Percentiles rank a stretch among this genome's conserved stretches.
These are phyloP conservation scores for Adiantum capillusveneris DNA, from an alignment of 75 land plant genomes.

Conservation along the genomic window DNA sequence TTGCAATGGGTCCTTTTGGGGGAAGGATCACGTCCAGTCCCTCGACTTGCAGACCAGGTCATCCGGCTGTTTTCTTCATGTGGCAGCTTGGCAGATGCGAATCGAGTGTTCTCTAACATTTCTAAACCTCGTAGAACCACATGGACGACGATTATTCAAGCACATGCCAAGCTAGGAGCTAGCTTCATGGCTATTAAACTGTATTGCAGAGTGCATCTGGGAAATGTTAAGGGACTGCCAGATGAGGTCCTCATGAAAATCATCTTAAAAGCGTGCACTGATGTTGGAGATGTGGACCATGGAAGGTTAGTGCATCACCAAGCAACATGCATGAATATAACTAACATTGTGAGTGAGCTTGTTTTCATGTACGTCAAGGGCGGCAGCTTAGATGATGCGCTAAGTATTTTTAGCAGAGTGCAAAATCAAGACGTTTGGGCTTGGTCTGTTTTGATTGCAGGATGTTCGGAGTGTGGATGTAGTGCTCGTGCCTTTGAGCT, in stretches of 20 bases:
- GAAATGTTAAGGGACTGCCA: conserved; percentile 4
- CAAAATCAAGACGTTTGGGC: conserved; percentile 26
- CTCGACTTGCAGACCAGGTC: conserved; percentile 9
- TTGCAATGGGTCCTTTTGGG: background rate
- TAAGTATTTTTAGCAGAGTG: conserved; percentile 34
- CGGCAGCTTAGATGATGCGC: conserved; percentile 22
- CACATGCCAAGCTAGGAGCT: conserved; percentile 21
- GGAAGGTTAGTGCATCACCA: conserved; percentile 40
- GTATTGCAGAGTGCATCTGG: conserved; percentile 16
- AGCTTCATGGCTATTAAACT: conserved; percentile 18
- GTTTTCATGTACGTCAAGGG: conserved; percentile 45
- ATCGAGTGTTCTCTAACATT: conserved; percentile 15
- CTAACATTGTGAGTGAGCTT: conserved; percentile 22
- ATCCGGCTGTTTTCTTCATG: conserved; percentile 26
- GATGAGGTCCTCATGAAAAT: conserved; percentile 21
- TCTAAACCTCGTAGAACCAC: conserved; percentile 22
- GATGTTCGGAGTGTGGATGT: conserved; percentile 19
- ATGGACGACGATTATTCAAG: conserved; percentile 34
- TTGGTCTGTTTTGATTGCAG: conserved; percentile 41
- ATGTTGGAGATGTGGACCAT: conserved; percentile 16
- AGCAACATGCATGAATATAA: conserved; percentile 9
- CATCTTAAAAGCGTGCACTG: conserved; percentile 30
- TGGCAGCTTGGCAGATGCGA: conserved; percentile 23
- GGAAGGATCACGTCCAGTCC: background rate
- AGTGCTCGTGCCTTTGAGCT: conserved; percentile 20